Conservation (phyloP, 495 filamentous ascomycete genomes). For the Tuber borchii region DNA sequence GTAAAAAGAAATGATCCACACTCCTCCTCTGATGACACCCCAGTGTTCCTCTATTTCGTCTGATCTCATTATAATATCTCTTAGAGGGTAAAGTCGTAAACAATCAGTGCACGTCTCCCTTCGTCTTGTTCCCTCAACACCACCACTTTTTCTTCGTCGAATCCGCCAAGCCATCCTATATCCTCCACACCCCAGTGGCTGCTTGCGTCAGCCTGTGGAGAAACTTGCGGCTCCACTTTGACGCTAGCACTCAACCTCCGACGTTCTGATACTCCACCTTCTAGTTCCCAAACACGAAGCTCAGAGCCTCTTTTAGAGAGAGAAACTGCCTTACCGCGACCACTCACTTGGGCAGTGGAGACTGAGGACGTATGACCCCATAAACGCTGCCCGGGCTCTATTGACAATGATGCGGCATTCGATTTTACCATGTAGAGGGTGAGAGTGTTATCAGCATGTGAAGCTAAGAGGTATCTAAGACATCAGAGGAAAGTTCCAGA, state of each 20-base stretch:
- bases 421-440: conserved; percentile 80
- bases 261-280: conserved; percentile 54
- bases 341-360: conserved; percentile 74
- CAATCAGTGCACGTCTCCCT: conserved; percentile 66
- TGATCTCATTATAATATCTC: conserved; percentile 13
- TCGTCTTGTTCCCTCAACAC: conserved; percentile 64
- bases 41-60: conserved; percentile 17
- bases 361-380: conserved; percentile 96
- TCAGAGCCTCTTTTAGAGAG: conserved; percentile 77
- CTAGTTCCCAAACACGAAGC: conserved; percentile 89
- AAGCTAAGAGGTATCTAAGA: conserved; percentile 84
- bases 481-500: conserved; percentile 77
- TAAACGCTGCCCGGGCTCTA: conserved; percentile 68
- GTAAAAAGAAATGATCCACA: conserved; percentile 27
- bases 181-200: conserved; percentile 44
- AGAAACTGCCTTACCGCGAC: conserved; percentile 82
- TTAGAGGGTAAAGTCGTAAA: conserved; percentile 73
- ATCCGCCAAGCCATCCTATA: conserved; percentile 65
- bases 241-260: conserved; percentile 26
- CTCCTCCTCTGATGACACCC: conserved; percentile 13
- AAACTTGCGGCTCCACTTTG: conserved; percentile 21
- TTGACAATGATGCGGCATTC: conserved; percentile 56
- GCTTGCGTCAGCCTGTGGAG: conserved; percentile 19
- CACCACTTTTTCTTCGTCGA: conserved; percentile 90
- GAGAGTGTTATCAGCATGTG: conserved; percentile 86